Evolutionary conservation across 2,329 filamentous ascomycete genomes (phyloP).

Genomic region (Hymenoscyphus fraxineus): DNA sequence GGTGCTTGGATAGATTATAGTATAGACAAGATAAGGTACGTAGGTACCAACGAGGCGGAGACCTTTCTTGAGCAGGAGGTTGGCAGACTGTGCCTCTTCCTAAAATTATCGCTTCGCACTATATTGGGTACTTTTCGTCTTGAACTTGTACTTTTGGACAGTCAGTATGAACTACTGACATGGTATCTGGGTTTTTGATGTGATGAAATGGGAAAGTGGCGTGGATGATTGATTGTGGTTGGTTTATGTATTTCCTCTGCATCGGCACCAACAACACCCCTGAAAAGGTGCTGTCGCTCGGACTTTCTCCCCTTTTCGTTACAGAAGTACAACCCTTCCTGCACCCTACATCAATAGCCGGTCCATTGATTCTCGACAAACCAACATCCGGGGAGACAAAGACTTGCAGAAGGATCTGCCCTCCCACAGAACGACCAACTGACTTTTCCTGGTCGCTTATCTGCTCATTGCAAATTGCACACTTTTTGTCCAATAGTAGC

Average conservation of each 20-base stretch:
- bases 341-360: neutral
- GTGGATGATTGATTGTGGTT: neutral
- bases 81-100: neutral
- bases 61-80: neutral
- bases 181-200: neutral
- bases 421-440: neutral
- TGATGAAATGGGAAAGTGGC: neutral
- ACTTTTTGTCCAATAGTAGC: neutral
- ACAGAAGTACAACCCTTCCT: neutral
- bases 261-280: too few species aligned
- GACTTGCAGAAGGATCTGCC: neutral
- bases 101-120: neutral
- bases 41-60: neutral
- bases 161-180: neutral
- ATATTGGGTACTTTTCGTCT: neutral
- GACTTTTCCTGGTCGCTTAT: neutral
- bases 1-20: too few species aligned
- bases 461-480: neutral
- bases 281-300: too few species aligned
- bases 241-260: too few species aligned
- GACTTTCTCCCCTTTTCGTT: neutral
- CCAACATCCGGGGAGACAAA: neutral
- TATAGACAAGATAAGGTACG: too few species aligned
- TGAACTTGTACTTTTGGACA: neutral
- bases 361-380: neutral